Base-by-base conservation (phyloP, 257 asterid genomes). In the Galeopsis tetrahit region DNA sequence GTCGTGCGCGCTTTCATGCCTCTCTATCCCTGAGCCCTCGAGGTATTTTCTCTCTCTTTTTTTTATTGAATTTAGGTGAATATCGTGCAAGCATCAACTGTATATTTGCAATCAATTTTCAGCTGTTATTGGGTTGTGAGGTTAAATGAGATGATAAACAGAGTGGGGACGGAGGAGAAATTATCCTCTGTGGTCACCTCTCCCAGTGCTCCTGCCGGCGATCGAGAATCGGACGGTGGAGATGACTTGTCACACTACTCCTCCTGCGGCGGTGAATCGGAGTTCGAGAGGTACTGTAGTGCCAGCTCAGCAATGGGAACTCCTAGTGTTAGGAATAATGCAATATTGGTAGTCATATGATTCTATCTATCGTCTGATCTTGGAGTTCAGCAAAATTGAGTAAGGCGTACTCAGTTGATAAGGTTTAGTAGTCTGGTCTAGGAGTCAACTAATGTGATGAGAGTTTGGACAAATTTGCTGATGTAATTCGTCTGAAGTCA, bases 261-360 rank as follows among this genome's bases (percentile, higher is more conserved):
- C 4, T 90, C 96, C 2, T 90, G 96, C 74, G 95, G 89, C 9
- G 96, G 78, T 44, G 87, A 88, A 71, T 92, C 98, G 31, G 97
- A 90, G 78, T 86, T 85, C 73, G 98, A 92, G 60, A 85, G 90
- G 75, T 92, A 90, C 79, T 92, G 92, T 63, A 92, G 97, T 76
- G 96, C 97, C 77, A 84, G 82, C 84, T 92, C 98, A 32, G 91
- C 89, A 13, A 85, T 90, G 92, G 97, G 95, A 13, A 92, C 98
- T 36, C 98, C 98, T 52, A 88, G 94, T 69, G 77, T 86, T 62
- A 80, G 86, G 43, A 80, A 85, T 75, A 71, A n/a, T n/a, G n/a
- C n/a, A n/a, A n/a, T n/a, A n/a, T n/a, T n/a, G n/a, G n/a, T n/a
- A n/a, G n/a, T n/a, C n/a, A n/a, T n/a, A n/a, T n/a, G n/a, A n/a